These are phyloP conservation scores for Cladosporium austrohemisphaericum DNA, from an alignment of 2,329 filamentous ascomycete species.

Conservation along the genomic window DNA sequence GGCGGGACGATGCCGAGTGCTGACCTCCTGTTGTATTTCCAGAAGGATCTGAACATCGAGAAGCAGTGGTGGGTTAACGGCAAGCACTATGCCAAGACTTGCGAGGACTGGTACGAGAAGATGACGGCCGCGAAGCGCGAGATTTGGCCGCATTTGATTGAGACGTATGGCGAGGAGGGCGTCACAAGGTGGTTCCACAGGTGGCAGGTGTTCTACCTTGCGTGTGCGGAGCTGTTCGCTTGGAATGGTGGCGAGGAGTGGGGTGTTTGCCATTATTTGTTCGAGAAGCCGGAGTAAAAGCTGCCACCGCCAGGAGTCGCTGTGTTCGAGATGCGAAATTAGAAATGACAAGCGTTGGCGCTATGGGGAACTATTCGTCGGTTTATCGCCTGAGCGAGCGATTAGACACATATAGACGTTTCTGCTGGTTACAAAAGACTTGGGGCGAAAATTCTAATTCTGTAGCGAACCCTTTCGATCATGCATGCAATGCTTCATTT, in stretches of 20 bases:
- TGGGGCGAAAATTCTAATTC: too few relatives aligned
- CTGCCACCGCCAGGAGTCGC: too few relatives aligned
- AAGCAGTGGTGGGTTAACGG: constrained; percentile 70
- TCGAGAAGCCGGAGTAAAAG: constrained; percentile 52
- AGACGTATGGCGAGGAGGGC: constrained; percentile 62
- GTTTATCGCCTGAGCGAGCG: too few relatives aligned
- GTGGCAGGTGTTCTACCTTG: constrained; percentile 71
- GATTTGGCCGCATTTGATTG: constrained; percentile 61
- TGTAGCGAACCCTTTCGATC: too few relatives aligned
- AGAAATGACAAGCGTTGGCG: background rate
- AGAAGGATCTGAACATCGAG: constrained; percentile 57
- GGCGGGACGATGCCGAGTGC: constrained; percentile 68
- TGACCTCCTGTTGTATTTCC: constrained; percentile 65
- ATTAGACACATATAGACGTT: too few relatives aligned
- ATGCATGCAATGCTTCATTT: constrained; percentile 9
- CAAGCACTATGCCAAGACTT: constrained; percentile 65
- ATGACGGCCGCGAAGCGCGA: constrained; percentile 57
- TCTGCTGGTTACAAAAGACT: too few relatives aligned
- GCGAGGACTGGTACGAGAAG: constrained; percentile 63
- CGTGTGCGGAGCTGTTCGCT: constrained; percentile 66
- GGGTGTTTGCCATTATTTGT: constrained; percentile 65
- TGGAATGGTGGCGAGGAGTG: constrained; percentile 63
- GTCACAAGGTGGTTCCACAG: constrained; percentile 62
- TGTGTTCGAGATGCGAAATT: background rate
- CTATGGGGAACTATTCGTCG: background rate